Conservation (phyloP, 768 basidiomycete genomes). For the Leccinellum albellum region DNA sequence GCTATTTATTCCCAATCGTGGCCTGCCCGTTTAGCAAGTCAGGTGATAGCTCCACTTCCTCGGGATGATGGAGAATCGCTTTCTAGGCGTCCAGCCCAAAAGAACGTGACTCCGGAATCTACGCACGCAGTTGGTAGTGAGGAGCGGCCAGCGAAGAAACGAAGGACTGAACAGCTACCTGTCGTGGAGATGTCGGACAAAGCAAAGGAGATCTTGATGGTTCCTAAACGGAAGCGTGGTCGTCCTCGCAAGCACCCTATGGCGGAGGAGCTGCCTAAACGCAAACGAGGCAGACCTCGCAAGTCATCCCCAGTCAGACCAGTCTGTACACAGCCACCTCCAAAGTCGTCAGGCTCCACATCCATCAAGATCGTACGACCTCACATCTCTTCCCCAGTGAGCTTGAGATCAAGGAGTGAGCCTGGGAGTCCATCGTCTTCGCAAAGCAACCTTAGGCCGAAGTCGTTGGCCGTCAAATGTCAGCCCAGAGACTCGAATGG, state of each 20-base stretch:
- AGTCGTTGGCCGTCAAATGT: slow-evolving; percentile 41
- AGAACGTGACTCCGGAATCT: slow-evolving; percentile 49
- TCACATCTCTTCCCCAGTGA: slow-evolving; percentile 16
- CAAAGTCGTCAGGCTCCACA: slow-evolving; percentile 8
- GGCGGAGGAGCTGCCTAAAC: slow-evolving; percentile 29
- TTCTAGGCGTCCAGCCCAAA: slow-evolving; percentile 48
- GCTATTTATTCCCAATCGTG: slow-evolving; percentile 72
- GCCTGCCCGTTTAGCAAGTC: slow-evolving; percentile 57
- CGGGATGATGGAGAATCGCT: slow-evolving; percentile 41
- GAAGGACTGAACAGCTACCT: slow-evolving; percentile 41
- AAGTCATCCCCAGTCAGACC: slow-evolving; percentile 23
- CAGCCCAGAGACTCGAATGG: slow-evolving; percentile 66
- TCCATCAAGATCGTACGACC: slow-evolving; percentile 10
- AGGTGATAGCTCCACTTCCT: slow-evolving; percentile 44
- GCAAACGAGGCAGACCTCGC: slow-evolving; percentile 35
- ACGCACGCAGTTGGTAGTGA: slow-evolving; percentile 48
- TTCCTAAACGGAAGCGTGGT: slow-evolving; percentile 32
- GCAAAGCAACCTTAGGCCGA: slow-evolving; percentile 32
- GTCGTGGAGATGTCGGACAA: slow-evolving; percentile 31
- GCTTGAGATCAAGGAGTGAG: slow-evolving; percentile 22
- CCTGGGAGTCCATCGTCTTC: slow-evolving; percentile 23
- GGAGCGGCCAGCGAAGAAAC: slow-evolving; percentile 45
- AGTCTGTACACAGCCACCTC: slow-evolving; percentile 8
- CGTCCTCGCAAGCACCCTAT: slow-evolving; percentile 35
- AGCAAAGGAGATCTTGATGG: slow-evolving; percentile 31